Evolutionary conservation across 1,284 basidiomycete genomes (phyloP).

Genomic region (Sporisorium reilianum): DNA sequence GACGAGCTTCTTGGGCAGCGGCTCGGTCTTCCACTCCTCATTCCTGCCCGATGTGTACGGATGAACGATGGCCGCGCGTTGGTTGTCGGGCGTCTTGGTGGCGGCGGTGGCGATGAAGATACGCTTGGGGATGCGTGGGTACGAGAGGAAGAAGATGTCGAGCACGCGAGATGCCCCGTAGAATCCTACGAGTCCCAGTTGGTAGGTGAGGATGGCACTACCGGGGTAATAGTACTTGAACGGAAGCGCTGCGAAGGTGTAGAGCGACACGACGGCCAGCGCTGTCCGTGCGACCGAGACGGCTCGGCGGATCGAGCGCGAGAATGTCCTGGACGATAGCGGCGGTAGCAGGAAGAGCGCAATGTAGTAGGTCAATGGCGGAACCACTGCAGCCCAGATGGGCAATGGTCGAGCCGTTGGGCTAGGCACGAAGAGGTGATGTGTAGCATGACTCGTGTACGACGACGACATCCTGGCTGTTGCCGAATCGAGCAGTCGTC

Average conservation of each 20-base stretch:
- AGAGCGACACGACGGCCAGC: slow-evolving; percentile 28
- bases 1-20: slow-evolving; percentile 29
- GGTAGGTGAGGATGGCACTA: slow-evolving; percentile 51
- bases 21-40: slow-evolving; percentile 47
- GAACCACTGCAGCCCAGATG: slow-evolving; percentile 42
- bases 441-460: slow-evolving; percentile 24
- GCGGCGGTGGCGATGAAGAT: slow-evolving; percentile 28
- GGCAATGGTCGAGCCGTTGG: slow-evolving; percentile 29
- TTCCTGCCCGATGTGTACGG: slow-evolving; percentile 30
- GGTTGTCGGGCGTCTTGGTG: slow-evolving; percentile 14
- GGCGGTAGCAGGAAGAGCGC: slow-evolving; percentile 47
- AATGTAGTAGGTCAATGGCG: slow-evolving; percentile 51
- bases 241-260: slow-evolving; percentile 44
- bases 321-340: slow-evolving; percentile 25
- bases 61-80: slow-evolving; percentile 16
- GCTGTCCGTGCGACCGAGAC: slow-evolving; percentile 12
- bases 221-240: slow-evolving; percentile 50
- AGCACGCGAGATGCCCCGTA: slow-evolving; percentile 47
- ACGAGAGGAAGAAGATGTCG: slow-evolving; percentile 54
- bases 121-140: slow-evolving; percentile 42
- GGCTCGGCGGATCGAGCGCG: slow-evolving; percentile 6
- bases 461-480: slow-evolving; percentile 26
- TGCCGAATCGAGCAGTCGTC: slow-evolving; percentile 9
- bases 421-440: slow-evolving; percentile 35
- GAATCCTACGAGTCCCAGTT: slow-evolving; percentile 48